Percentiles rank a stretch among this genome's conserved stretches.
phyloP scores from a whole-genome alignment of 306 rosid species.

The Acacia acuminata region DNA sequence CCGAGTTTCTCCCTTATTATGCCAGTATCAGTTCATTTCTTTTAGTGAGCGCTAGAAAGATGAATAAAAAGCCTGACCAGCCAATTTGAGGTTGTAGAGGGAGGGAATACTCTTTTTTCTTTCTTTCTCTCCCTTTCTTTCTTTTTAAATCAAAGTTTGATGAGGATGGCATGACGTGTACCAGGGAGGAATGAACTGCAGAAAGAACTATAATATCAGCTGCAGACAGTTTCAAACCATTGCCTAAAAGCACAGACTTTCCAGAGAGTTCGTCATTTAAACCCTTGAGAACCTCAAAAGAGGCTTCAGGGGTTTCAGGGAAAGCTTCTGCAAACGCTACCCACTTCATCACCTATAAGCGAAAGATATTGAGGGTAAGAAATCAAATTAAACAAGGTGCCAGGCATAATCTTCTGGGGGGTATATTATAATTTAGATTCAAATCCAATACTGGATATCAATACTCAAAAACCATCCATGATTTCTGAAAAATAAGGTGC shows the following conservation, averaged over 20 bases:
- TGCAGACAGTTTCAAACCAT: constrained; percentile 71
- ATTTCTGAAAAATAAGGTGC: background rate
- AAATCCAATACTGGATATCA: background rate
- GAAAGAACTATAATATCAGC: constrained; percentile 82
- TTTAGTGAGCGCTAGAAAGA: background rate
- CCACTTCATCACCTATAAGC: constrained; percentile 70
- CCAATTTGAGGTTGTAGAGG: constrained; percentile 8
- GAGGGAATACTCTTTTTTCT: background rate
- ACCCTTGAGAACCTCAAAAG: constrained; percentile 60
- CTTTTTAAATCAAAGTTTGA: background rate
- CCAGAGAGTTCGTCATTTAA: constrained; percentile 63
- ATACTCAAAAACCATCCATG: background rate
- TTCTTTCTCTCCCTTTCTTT: background rate
- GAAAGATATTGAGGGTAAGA: constrained; percentile 22
- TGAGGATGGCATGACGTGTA: constrained; percentile 36
- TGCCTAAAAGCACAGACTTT: constrained; percentile 71
- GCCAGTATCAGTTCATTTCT: constrained; percentile 9
- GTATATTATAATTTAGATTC: constrained; percentile 21
- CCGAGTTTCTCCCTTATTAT: background rate
- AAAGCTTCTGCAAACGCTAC: constrained; percentile 67
- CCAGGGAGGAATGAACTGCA: constrained; percentile 73
- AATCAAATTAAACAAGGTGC: background rate
- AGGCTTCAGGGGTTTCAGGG: constrained; percentile 47
- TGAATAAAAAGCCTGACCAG: background rate
- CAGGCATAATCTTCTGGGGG: constrained; percentile 11